Evolutionary conservation across 352 stramenopile genomes (phyloP).

Genomic region (Pythium brachiatum): DNA sequence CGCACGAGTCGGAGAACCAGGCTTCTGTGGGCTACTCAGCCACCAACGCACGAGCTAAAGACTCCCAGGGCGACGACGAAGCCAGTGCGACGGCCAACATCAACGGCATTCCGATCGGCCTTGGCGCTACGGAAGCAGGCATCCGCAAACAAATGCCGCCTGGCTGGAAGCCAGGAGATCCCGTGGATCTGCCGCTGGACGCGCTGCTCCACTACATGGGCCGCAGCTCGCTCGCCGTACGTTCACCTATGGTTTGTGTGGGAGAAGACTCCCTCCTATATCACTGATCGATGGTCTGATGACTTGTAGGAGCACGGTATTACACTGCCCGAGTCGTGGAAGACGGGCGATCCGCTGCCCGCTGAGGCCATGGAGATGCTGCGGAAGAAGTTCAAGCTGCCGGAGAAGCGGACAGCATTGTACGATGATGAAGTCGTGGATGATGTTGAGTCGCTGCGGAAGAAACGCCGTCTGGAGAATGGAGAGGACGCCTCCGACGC

Average conservation of each 20-base stretch:
- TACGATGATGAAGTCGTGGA: conserved; percentile 79
- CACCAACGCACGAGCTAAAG: conserved; percentile 15
- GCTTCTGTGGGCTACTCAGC: conserved; percentile 40
- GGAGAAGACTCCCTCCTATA: too few species aligned
- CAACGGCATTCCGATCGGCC: conserved; percentile 54
- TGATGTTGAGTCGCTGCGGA: conserved; percentile 59
- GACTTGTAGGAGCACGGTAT: conserved; percentile 61
- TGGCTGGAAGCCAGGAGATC: conserved; percentile 78
- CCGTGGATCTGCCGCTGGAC: conserved; percentile 74
- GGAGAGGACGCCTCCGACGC: conserved; percentile 9
- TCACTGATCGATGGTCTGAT: not conserved
- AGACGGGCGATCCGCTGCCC: conserved; percentile 63
- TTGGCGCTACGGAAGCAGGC: conserved; percentile 66
- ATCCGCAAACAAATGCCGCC: conserved; percentile 76
- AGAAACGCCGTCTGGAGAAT: conserved; percentile 61
- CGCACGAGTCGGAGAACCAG: conserved; percentile 44
- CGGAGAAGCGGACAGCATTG: conserved; percentile 58
- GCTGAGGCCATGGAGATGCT: conserved; percentile 72
- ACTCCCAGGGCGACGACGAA: conserved; percentile 29
- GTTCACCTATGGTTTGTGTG: not conserved
- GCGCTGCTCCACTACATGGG: conserved; percentile 80
- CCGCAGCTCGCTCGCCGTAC: conserved; percentile 64
- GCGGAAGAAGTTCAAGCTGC: conserved; percentile 78
- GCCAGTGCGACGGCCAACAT: conserved; percentile 38
- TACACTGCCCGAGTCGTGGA: conserved; percentile 64